Evolutionary conservation across 768 basidiomycete genomes (phyloP).

Genomic region (Boletus speciosus): DNA sequence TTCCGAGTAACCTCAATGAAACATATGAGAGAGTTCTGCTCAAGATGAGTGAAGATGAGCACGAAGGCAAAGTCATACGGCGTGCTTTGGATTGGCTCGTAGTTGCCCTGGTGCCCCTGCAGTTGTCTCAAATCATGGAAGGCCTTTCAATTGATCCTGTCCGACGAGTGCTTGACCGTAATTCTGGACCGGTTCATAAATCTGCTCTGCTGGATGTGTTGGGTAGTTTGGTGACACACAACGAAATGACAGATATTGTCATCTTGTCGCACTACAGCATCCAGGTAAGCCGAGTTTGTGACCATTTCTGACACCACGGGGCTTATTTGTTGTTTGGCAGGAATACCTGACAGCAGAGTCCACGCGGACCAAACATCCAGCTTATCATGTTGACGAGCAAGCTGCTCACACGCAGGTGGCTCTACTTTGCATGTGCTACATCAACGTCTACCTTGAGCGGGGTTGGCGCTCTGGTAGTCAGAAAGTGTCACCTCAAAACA

Average conservation of each 20-base stretch:
- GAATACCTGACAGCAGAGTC: conserved; percentile 2
- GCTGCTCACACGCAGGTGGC: neutral
- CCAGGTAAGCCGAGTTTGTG: neutral
- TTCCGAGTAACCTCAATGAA: conserved; percentile 4
- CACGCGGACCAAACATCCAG: neutral
- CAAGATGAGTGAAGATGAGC: neutral
- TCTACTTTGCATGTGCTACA: conserved; percentile 1
- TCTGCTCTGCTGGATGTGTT: neutral
- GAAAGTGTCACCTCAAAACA: neutral
- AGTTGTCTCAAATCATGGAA: neutral
- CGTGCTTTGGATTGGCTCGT: neutral
- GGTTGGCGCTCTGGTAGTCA: too few species aligned
- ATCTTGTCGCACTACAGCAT: conserved; percentile 1
- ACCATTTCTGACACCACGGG: neutral
- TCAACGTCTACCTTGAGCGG: neutral
- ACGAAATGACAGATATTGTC: conserved; percentile 1
- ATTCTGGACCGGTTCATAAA: neutral
- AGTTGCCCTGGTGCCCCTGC: neutral
- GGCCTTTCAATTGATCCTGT: neutral
- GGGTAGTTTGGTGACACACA: neutral
- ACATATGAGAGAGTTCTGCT: conserved; percentile 7
- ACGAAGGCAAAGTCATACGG: neutral
- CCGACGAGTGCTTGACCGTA: neutral
- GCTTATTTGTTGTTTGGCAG: neutral
- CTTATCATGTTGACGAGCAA: neutral